phyloP scores from a whole-genome alignment of 75 land plant species.

The Pinus taeda region DNA sequence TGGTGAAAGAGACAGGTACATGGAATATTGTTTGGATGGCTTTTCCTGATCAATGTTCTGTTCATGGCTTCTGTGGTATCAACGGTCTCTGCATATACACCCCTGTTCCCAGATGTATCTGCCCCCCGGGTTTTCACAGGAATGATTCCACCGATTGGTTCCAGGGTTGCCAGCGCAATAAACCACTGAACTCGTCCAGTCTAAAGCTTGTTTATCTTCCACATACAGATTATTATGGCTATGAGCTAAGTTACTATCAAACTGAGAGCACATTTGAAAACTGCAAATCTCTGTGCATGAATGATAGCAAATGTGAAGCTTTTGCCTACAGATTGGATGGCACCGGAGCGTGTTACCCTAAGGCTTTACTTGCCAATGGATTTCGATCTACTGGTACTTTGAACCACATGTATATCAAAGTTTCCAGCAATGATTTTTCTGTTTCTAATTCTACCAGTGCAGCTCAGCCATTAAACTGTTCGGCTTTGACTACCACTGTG shows the following conservation, averaged over 20 bases:
- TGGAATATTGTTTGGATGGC: too few species aligned
- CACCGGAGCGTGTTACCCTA: constrained; percentile 12
- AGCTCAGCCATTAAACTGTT: constrained; percentile 10
- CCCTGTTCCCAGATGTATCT: constrained; percentile 28
- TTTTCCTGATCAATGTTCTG: too few species aligned
- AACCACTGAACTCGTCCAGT: constrained; percentile 2
- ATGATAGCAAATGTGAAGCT: constrained; percentile 24
- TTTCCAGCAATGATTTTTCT: constrained; percentile 6
- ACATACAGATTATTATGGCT: constrained; percentile 3
- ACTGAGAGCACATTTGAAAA: neutral
- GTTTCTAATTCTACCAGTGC: neutral
- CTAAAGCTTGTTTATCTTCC: constrained; percentile 24
- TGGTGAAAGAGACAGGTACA: too few species aligned
- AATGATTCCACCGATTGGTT: too few species aligned
- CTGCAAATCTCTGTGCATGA: constrained; percentile 26
- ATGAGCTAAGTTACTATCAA: constrained; percentile 17
- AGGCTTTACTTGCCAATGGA: too few species aligned
- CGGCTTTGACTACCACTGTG: constrained; percentile 17
- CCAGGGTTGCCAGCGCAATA: constrained; percentile 11
- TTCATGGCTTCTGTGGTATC: constrained; percentile 48
- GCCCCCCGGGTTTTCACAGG: constrained; percentile 19
- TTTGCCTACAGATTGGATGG: constrained; percentile 27
- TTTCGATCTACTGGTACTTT: too few species aligned
- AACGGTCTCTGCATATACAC: constrained; percentile 37
- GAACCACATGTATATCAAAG: constrained; percentile 23